A percentile compares a stretch with the other conserved stretches of the same genome.
phyloP scores from a whole-genome alignment of 257 asterid genomes.

The Solanum sitiens region DNA sequence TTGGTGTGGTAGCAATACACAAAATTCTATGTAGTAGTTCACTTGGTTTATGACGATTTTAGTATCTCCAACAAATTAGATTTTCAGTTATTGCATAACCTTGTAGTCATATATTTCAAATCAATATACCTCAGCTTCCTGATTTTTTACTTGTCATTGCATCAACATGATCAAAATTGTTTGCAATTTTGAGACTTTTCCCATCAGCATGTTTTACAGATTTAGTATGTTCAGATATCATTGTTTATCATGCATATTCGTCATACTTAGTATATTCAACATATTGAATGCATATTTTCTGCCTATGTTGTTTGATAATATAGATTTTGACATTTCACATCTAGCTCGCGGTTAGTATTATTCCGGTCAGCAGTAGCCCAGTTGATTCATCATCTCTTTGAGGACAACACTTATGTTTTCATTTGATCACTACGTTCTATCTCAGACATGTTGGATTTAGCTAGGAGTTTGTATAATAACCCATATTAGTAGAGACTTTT shows the following conservation, averaged over 20 bases:
- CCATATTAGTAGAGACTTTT: not conserved
- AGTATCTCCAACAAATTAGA: not conserved
- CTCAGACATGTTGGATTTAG: not conserved
- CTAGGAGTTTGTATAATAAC: not conserved
- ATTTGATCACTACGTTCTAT: not conserved
- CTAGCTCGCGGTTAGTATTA: not conserved
- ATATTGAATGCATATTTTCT: not conserved
- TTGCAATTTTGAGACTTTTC: too few relatives aligned
- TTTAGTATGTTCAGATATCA: not conserved
- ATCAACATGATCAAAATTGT: not conserved
- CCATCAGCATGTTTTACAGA: not conserved
- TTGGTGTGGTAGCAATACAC: not conserved
- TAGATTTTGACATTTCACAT: too few relatives aligned
- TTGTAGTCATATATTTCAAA: too few relatives aligned
- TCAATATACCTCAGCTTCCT: not conserved
- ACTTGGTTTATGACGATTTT: too few relatives aligned
- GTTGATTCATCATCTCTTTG: not conserved
- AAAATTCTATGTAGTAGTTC: not conserved
- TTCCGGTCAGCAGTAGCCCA: too few relatives aligned
- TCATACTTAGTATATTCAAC: not conserved
- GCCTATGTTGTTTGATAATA: not conserved
- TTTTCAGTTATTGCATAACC: not conserved
- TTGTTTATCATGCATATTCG: not conserved
- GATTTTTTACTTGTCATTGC: not conserved
- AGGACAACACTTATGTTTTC: not conserved